Evolutionary conservation across 768 basidiomycete species (phyloP), one percentile per base, ranked within the genome.

Genomic region (Psilocybe tampanensis): DNA sequence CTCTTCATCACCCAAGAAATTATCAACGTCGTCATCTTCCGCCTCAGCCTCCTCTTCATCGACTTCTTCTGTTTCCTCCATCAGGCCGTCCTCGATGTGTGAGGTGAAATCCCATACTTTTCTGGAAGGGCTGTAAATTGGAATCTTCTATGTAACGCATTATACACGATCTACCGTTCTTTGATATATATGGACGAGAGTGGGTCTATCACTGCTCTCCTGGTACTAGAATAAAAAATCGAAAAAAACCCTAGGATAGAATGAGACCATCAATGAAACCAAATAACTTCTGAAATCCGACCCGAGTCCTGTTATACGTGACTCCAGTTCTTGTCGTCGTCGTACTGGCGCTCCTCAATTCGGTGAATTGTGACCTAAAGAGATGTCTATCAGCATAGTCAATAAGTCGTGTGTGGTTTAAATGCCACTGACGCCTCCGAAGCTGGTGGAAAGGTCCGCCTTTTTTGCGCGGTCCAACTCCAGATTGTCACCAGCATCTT

Each of bases 81-180:
- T 66, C 26, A 64, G 70, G 9, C 61, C 66, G 24, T 69, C 67
- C 18, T 71, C 64, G 6, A 60, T 60, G 13, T 39, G 7, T 54
- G 59, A 29, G 59, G 78, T n/a, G n/a, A n/a, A n/a, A n/a, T n/a
- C n/a, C n/a, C n/a, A n/a, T n/a, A n/a, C 29, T 29, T 29, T 4
- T 5, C 5, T 29, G 29, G 5, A 29, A 9, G 29, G 29, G 29
- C 9, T 9, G 9, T 29, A 5, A 29, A 5, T 29, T 4, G 5
- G 5, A 29, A 29, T 29, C 29, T 9, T 29, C 4, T 29, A 29
- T 29, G 29, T 29, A 29, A 29, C 29, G 29, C 29, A 29, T 29
- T 29, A 29, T 29, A 5, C 4, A 4, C 4, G 9, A 9, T 29
- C 5, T 29, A 29, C 29, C 5, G 29, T 29, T 29, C 9, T 9